phyloP scores from a whole-genome alignment of 1,139 yeast genomes.

The Geotrichum citri-aurantii region DNA sequence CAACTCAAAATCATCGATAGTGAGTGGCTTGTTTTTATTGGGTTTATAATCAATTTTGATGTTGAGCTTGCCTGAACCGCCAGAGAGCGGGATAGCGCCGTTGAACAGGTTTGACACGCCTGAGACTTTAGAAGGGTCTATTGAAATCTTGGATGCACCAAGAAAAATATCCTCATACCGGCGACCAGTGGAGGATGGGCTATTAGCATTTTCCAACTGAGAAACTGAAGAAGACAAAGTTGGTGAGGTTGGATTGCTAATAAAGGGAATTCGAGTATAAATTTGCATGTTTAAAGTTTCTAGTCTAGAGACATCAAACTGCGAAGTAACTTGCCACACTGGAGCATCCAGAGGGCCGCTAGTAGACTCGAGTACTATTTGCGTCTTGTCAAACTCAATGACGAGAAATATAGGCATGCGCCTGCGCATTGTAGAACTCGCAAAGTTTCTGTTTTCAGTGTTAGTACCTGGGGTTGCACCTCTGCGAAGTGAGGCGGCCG shows the following conservation, averaged over 20 bases:
- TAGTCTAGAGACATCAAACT: slow-evolving; percentile 79
- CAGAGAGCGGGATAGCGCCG: slow-evolving; percentile 25
- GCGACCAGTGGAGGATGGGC: slow-evolving; percentile 5
- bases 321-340: slow-evolving; percentile 79
- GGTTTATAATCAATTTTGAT: slow-evolving; percentile 74
- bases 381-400: slow-evolving; percentile 51
- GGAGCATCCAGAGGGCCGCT: slow-evolving; percentile 62
- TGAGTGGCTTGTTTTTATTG: slow-evolving; percentile 54
- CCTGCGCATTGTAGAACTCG: not conserved
- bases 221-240: not conserved
- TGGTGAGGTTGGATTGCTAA: slow-evolving; percentile 3
- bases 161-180: slow-evolving; percentile 34
- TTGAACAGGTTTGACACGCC: slow-evolving; percentile 9
- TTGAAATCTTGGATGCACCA: slow-evolving; percentile 34
- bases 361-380: slow-evolving; percentile 74
- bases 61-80: slow-evolving; percentile 42
- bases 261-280: slow-evolving; percentile 61
- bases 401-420: slow-evolving; percentile 39
- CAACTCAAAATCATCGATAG: slow-evolving; percentile 87
- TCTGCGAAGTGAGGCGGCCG: not conserved
- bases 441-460: not conserved
- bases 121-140: slow-evolving; percentile 16
- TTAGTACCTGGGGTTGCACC: not conserved
- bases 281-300: slow-evolving; percentile 60
- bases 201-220: not conserved